These are phyloP conservation scores for Kodamaea sagamina DNA, from an alignment of 805 yeast species.

Conservation along the genomic window DNA sequence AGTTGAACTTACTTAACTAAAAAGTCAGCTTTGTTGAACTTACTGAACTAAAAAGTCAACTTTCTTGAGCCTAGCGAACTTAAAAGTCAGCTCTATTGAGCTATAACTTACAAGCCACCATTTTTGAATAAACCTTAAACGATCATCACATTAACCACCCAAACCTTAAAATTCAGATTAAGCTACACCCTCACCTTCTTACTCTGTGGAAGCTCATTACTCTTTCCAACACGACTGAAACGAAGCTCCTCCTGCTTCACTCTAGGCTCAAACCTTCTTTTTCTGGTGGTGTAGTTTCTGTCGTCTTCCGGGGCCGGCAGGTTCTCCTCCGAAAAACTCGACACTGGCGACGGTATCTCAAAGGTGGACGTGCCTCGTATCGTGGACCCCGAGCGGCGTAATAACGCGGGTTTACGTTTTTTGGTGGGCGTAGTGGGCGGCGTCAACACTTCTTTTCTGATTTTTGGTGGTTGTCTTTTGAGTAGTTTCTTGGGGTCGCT, in stretches of 20 bases:
- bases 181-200: conserved; percentile 4
- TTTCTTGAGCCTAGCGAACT: too few relatives aligned
- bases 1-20: too few relatives aligned
- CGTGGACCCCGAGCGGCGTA: conserved; percentile 18
- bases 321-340: conserved; percentile 30
- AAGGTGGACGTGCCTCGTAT: conserved; percentile 14
- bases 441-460: conserved; percentile 22
- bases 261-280: background rate
- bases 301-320: conserved; percentile 4
- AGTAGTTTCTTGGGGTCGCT: conserved; percentile 11
- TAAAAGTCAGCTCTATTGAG: too few relatives aligned
- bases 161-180: too few relatives aligned
- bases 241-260: background rate
- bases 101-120: too few relatives aligned
- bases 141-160: too few relatives aligned
- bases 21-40: too few relatives aligned
- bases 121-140: too few relatives aligned
- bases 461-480: conserved; percentile 7
- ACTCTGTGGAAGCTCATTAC: background rate
- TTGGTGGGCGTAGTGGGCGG: conserved; percentile 40
- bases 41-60: too few relatives aligned
- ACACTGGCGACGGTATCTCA: conserved; percentile 36
- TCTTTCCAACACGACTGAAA: background rate
- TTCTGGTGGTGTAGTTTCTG: background rate
- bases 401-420: conserved; percentile 23